Base-by-base conservation (phyloP, 2,329 filamentous ascomycete species). In the Pseudogymnoascus sp. region DNA sequence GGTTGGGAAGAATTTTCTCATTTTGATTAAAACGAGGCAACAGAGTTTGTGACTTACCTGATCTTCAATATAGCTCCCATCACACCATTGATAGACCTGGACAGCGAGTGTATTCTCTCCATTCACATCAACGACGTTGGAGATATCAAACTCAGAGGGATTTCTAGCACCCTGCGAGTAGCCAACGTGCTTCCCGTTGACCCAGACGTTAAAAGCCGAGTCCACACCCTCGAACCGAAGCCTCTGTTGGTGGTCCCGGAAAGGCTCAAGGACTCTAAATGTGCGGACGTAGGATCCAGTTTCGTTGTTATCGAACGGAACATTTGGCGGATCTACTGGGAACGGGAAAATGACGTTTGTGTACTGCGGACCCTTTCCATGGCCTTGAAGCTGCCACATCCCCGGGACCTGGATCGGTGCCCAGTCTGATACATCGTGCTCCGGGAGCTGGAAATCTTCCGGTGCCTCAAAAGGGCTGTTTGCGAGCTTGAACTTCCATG, bases 211-310 rank as follows among this genome's bases (percentile, higher is more conserved):
- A 66, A 82, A 85, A 0, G 82, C 78, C 64, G 80, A 80, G 65
- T 85, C 83, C 1, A 85, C 83, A 1, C 83, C 83, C 64, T 85
- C 83, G 62, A 84, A 85, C 25, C 83, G 74, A 8, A 85, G 71
- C 23, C 82, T 75, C 36, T 83, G 72, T 62, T 83, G 79, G 21
- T 75, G 70, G 28, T 66, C 64, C 42, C 74, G 69, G 63, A 77
- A 76, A n/a, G 74, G 69, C 31, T 73, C 65, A 2, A 79, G 81
- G 7, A 84, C 71, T 2, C 69, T 70, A 69, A 85, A 83, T 31
- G 73, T 75, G 14, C 76, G 77, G 21, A 79, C 70, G 67, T 85
- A 85, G 0, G 76, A 80, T 6, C 83, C 83, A 6, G 80, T 83
- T 44, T 81, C 79, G 63, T 85, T 85, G 1, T 76, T 75, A 3